These are phyloP conservation scores for Leucocoprinus leucothites DNA, from an alignment of 768 basidiomycete species.

Conservation along the genomic window DNA sequence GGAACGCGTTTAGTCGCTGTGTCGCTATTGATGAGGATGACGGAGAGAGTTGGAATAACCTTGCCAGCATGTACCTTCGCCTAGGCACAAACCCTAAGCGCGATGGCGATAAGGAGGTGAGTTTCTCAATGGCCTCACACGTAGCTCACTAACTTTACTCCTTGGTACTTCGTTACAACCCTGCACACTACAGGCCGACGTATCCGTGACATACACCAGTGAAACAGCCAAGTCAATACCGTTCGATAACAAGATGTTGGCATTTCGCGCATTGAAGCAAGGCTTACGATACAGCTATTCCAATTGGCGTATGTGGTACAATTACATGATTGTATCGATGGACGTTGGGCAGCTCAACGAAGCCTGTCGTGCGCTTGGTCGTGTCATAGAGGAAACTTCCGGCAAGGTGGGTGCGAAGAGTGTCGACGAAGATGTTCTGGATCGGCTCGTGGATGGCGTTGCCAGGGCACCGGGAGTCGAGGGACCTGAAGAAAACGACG, in stretches of 20 bases:
- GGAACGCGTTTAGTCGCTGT: conserved; percentile 80
- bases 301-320: conserved; percentile 98
- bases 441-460: conserved; percentile 85
- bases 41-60: conserved; percentile 96
- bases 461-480: conserved; percentile 47
- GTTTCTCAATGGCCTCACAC: conserved; percentile 8
- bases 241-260: conserved; percentile 78
- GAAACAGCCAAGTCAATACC: conserved; percentile 37
- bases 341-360: conserved; percentile 93
- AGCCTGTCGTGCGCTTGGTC: conserved; percentile 76
- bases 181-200: not conserved
- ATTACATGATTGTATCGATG: conserved; percentile 92
- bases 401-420: conserved; percentile 44
- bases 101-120: conserved; percentile 28
- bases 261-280: conserved; percentile 89
- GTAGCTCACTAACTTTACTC: not conserved
- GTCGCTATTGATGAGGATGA: conserved; percentile 95
- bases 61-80: conserved; percentile 91
- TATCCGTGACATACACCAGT: conserved; percentile 8
- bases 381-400: conserved; percentile 77
- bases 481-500: conserved; percentile 20
- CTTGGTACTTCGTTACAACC: not conserved
- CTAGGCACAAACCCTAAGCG: conserved; percentile 47
- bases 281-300: conserved; percentile 83
- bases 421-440: conserved; percentile 86